Evolutionary conservation across 2,329 filamentous ascomycete genomes (phyloP).

Genomic region (Bipolaris sorokiniana): DNA sequence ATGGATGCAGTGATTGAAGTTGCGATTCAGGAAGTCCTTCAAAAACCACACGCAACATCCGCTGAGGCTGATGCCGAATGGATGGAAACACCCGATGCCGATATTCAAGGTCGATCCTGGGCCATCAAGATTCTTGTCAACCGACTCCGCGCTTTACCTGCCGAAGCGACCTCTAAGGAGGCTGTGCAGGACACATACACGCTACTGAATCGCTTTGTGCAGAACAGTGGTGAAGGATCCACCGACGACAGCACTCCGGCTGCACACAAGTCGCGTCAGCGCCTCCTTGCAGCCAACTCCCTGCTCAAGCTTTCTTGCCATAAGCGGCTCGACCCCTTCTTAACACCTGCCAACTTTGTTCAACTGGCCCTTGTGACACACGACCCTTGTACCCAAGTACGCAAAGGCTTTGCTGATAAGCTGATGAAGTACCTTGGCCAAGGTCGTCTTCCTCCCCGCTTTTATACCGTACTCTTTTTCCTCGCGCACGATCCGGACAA

Average conservation of each 20-base stretch:
- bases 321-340: slow-evolving; percentile 75
- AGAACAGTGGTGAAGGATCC: slow-evolving; percentile 78
- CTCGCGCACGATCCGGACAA: slow-evolving; percentile 85
- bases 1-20: slow-evolving; percentile 81
- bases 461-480: slow-evolving; percentile 88
- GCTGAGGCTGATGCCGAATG: slow-evolving; percentile 59
- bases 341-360: slow-evolving; percentile 79
- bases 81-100: slow-evolving; percentile 71
- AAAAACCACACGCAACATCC: slow-evolving; percentile 66
- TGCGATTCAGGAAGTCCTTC: slow-evolving; percentile 74
- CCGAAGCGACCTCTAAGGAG: slow-evolving; percentile 54
- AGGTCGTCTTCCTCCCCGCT: slow-evolving; percentile 72
- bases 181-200: slow-evolving; percentile 73
- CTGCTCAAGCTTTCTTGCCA: slow-evolving; percentile 81
- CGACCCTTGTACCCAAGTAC: slow-evolving; percentile 75
- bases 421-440: slow-evolving; percentile 89
- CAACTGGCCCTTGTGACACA: slow-evolving; percentile 80
- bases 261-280: slow-evolving; percentile 79
- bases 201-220: slow-evolving; percentile 77
- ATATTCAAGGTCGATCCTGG: slow-evolving; percentile 81
- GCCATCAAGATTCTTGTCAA: slow-evolving; percentile 88
- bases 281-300: slow-evolving; percentile 79
- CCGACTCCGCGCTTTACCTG: slow-evolving; percentile 68
- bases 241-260: slow-evolving; percentile 74
- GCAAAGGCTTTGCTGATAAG: slow-evolving; percentile 79